A percentile compares a stretch with the other conserved stretches of the same genome.
phyloP scores from a whole-genome alignment of 768 basidiomycete species.

The Hericium erinaceus region DNA sequence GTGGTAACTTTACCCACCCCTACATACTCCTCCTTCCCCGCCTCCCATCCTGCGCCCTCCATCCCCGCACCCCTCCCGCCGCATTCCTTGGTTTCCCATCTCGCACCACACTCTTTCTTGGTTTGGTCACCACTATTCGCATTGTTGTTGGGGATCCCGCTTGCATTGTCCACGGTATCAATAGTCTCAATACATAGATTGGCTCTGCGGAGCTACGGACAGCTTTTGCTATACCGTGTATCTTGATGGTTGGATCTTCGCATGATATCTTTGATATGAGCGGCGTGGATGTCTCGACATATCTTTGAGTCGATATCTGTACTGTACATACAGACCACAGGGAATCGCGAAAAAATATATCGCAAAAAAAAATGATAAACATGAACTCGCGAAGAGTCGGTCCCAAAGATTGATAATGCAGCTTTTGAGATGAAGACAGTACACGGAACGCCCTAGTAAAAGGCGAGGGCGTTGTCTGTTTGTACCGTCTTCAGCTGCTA shows the following conservation, averaged over 20 bases:
- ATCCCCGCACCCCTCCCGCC: not conserved
- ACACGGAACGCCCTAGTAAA: conserved; percentile 63
- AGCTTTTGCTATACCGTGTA: not conserved
- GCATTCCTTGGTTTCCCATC: not conserved
- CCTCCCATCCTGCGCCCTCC: not conserved
- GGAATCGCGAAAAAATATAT: not conserved
- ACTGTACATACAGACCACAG: too few species aligned
- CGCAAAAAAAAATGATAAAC: not conserved
- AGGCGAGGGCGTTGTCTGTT: conserved; percentile 49
- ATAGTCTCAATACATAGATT: not conserved
- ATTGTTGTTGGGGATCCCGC: not conserved
- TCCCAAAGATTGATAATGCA: conserved; percentile 11
- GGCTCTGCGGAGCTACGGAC: not conserved
- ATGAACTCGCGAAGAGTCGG: conserved; percentile 12
- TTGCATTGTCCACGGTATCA: not conserved
- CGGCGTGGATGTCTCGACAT: too few species aligned
- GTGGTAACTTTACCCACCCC: not conserved
- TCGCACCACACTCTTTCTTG: not conserved
- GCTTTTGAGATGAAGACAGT: conserved; percentile 19
- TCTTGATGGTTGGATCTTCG: not conserved
- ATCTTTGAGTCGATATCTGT: too few species aligned
- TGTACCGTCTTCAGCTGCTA: conserved; percentile 8
- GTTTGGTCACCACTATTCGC: not conserved
- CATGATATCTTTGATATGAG: not conserved
- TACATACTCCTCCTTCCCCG: not conserved